These are phyloP conservation scores for Stephania yunnanensis DNA, from an alignment of 164 flowering plant genomes.

Conservation along the genomic window DNA sequence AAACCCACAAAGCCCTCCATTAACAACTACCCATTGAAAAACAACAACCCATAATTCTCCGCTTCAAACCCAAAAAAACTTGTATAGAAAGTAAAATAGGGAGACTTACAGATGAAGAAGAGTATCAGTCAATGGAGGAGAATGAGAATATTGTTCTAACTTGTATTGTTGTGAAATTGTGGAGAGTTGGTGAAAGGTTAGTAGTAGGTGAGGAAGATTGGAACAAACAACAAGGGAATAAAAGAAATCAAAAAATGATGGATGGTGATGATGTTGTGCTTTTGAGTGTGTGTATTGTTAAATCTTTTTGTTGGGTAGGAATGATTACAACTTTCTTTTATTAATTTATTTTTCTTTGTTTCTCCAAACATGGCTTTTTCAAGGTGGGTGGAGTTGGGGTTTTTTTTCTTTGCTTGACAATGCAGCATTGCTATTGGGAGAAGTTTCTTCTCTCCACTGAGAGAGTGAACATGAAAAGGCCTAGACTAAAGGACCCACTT, in stretches of 20 bases:
- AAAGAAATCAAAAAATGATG: conserved; percentile 4
- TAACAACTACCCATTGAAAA: background rate
- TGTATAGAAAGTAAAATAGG: conserved; percentile 1
- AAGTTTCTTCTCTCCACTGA: conserved; percentile 36
- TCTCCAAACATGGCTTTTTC: background rate
- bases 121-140: background rate
- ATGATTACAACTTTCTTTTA: conserved; percentile 2
- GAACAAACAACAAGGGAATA: conserved; percentile 8
- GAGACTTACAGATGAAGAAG: conserved; percentile 17
- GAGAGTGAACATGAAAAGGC: conserved; percentile 24
- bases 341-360: conserved; percentile 6
- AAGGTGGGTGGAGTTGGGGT: conserved; percentile 29
- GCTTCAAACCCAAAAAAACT: background rate
- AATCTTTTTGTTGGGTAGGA: conserved; percentile 4
- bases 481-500: conserved; percentile 35
- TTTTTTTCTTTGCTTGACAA: conserved; percentile 53
- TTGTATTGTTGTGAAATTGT: background rate
- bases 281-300: background rate
- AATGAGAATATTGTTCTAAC: background rate
- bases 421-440: conserved; percentile 42
- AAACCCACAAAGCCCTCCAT: background rate
- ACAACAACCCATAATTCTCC: too few relatives aligned
- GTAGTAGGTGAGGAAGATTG: conserved; percentile 32
- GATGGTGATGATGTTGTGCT: conserved; percentile 30
- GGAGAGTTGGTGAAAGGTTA: conserved; percentile 13